Base-by-base conservation (phyloP, 192 early-diverging fungal species). In the Backusella tuberculispora region DNA sequence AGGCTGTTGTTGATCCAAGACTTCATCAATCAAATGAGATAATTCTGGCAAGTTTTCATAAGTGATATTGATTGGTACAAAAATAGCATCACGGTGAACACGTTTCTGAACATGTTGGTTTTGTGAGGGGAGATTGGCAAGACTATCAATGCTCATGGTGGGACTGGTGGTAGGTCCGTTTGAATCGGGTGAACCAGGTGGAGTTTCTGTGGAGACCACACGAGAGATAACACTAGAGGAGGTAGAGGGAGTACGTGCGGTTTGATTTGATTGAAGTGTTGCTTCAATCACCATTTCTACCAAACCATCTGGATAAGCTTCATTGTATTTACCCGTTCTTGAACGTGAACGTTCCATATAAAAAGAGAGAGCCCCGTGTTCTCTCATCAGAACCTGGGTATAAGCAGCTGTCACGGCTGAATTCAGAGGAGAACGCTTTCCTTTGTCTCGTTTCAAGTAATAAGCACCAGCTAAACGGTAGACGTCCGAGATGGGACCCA, bases 31-130 rank as follows among this genome's bases (percentile, higher is more conserved):
- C 26, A 82, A 45, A 15, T 47, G 50, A 0, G 77, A 44, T 5
- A 82, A 44, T 10, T 82, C 81, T 2, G 81, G 81, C 37, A 82
- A 50, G 37, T 71, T 78, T 14, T 82, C 81, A 21, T 82, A 82
- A 2, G 77, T 72, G 24, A 82, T 78, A 26, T 82, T 78, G 60
- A 82, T 78, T 10, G 81, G 81, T 0, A 82, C 81, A 43, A 82
- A 71, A 2, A 76, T 65, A 43, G 71, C 65, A 67, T 81, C 80
- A 4, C 53, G 2, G 26, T 63, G 60, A 7, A 45, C 43, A 13
- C 68, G 68, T 12, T 64, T 69, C 9, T 26, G 21, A 1, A 17
- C n/a, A 9, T 66, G 71, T 6, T 72, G 72, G 10, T 38, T 8
- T 43, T 73, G 53, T n/a, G 56, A 42, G 1, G 63, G 63, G 5